Evolutionary conservation across 2,329 filamentous ascomycete genomes (phyloP).

Genomic region (Myriosclerotinia scirpicola): DNA sequence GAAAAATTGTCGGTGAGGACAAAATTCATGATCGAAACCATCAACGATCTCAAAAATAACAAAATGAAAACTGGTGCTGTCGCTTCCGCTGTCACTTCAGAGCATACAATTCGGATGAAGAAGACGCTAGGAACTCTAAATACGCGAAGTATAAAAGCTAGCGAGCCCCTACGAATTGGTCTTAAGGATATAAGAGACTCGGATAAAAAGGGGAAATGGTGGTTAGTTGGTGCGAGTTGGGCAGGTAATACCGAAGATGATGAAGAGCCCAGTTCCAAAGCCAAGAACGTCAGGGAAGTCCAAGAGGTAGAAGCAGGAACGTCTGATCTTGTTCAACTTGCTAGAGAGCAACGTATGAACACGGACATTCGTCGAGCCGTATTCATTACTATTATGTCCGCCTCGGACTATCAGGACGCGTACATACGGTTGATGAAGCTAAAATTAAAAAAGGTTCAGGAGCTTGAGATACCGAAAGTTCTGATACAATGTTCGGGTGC

Average conservation of each 20-base stretch:
- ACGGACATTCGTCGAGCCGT: slow-evolving; percentile 60
- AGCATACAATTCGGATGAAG: slow-evolving; percentile 85
- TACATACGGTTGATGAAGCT: slow-evolving; percentile 78
- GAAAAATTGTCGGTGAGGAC: slow-evolving; percentile 79
- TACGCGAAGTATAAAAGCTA: slow-evolving; percentile 64
- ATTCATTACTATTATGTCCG: slow-evolving; percentile 86
- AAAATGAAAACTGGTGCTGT: slow-evolving; percentile 74
- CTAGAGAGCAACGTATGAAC: slow-evolving; percentile 42
- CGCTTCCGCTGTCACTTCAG: slow-evolving; percentile 70
- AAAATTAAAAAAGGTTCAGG: slow-evolving; percentile 79
- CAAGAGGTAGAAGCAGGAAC: slow-evolving; percentile 40
- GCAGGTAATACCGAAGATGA: slow-evolving; percentile 45
- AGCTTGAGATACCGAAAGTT: slow-evolving; percentile 83
- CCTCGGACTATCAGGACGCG: slow-evolving; percentile 80
- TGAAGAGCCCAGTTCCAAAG: slow-evolving; percentile 34
- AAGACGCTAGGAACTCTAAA: slow-evolving; percentile 82
- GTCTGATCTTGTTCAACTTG: slow-evolving; percentile 41
- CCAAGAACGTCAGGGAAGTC: slow-evolving; percentile 24
- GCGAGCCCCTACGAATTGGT: slow-evolving; percentile 78
- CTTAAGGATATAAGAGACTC: slow-evolving; percentile 79
- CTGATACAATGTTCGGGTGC: slow-evolving; percentile 83
- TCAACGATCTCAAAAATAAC: slow-evolving; percentile 93
- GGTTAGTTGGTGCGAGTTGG: slow-evolving; percentile 97
- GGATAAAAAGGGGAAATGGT: slow-evolving; percentile 93
- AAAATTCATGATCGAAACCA: slow-evolving; percentile 96